Evolutionary conservation across 2,329 filamentous ascomycete genomes (phyloP), one percentile per base, ranked within the genome.

Genomic region (Claviceps quebecensis): DNA sequence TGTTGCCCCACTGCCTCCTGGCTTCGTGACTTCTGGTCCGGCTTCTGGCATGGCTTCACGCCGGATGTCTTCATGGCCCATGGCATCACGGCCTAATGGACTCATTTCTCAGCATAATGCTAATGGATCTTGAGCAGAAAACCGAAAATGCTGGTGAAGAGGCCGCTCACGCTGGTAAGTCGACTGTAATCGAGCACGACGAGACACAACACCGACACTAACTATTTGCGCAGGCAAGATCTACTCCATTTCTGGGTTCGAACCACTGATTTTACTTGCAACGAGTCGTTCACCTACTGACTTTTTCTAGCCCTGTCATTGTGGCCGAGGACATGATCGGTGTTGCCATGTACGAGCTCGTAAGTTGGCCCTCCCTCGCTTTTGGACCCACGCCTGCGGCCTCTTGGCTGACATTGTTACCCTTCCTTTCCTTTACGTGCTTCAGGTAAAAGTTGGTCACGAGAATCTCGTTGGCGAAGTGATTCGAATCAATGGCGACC

Each of bases 281-380:
- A 39, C 19, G 29, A 13, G 19, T 22, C 11, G 36, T 43, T 29
- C 34, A 53, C 51, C 50, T 59, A 59, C 57, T 61, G 53, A 56
- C 53, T 29, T 29, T 51, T 47, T 45, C 47, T 44, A 84, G 87
- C 60, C 93, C 93, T 65, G 93, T 98, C 76, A 84, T 98, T 63
- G 80, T 98, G 61, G 93, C 91, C 67, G 91, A 97, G 75, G 84
- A 96, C 72, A 95, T 98, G 90, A 88, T 91, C 66, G 93, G 93
- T 69, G 93, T 93, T 78, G 90, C 93, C 70, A 98, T 98, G 93
- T 96, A 97, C 81, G 93, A 98, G 75, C 78, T 98, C 75, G 89
- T 89, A 76, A 61, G 81, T 69, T 19, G 26, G 26, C 19, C 23
- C n/a, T 41, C 11, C 9, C 9, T 41, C 17, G 16, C 13, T 29